Base-by-base conservation (phyloP, 768 basidiomycete species). In the Boletus reticulatus region DNA sequence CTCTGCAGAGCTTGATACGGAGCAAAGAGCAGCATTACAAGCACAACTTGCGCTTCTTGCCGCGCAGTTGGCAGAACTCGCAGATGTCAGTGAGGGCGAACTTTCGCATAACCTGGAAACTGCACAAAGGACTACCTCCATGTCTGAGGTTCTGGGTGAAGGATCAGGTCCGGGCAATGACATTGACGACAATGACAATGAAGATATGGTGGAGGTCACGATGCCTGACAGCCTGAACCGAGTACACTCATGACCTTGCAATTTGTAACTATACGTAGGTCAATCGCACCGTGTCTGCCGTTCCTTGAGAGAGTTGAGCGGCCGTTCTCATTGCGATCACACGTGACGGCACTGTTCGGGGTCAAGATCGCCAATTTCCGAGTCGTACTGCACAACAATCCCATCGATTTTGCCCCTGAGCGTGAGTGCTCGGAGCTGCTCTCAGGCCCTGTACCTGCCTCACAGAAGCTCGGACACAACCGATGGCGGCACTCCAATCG, bases 1-100 rank as follows among this genome's bases (percentile, higher is more conserved):
- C 45, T 46, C 60, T 36, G 53, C 63, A 29, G 68, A 68, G 38
- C 68, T 76, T 6, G 68, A 73, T 29, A 74, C 75, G 42, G 73
- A 77, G 50, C 75, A 80, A 44, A 78, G 89, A 17, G 87, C 88
- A 36, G 82, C 84, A 50, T 68, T 91, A 50, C 89, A 90, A 63
- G 87, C 85, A 1, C 87, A 87, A 59, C 75, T 91, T 43, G 88
- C 84, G 4, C 76, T 91, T 31, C 67, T 91, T 52, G 87, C 88
- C 6, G 85, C 84, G 1, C 89, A 91, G 63, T 67, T 92, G 24
- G 80, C 82, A 24, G 89, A 89, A 66, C 75, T 89, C 45, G 84
- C 81, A 14, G 80, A 82, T 49, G 72, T 71, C 43, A 58, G 58
- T 12, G 73, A 72, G 36, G 71, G 69, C 36, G 66, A 61, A 37